These are phyloP conservation scores for Boletus subcaerulescens DNA, from an alignment of 768 basidiomycete genomes.

Conservation along the genomic window DNA sequence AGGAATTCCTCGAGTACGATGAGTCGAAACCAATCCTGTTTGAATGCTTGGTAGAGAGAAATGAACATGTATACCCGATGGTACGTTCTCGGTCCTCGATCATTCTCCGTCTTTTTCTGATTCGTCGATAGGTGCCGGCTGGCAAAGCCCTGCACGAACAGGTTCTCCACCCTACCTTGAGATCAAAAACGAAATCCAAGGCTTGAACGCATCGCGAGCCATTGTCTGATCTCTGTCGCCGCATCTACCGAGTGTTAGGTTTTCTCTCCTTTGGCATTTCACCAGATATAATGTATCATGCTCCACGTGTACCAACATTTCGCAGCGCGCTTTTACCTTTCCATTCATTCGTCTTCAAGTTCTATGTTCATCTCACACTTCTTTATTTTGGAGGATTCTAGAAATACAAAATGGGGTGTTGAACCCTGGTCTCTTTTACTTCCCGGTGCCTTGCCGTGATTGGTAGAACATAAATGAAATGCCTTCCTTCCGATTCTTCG, in stretches of 20 bases:
- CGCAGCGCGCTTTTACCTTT: neutral
- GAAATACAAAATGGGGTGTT: constrained; percentile 25
- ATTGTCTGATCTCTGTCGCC: neutral
- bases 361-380: neutral
- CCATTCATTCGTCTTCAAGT: neutral
- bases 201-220: constrained; percentile 12
- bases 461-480: too few relatives aligned
- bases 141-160: constrained; percentile 95
- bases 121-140: constrained; percentile 63
- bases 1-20: constrained; percentile 97
- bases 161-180: constrained; percentile 65
- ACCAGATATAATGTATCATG: constrained; percentile 18
- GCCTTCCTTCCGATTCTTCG: too few relatives aligned
- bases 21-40: constrained; percentile 81
- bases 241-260: neutral
- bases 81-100: constrained; percentile 36
- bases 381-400: constrained; percentile 1
- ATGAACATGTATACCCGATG: constrained; percentile 92
- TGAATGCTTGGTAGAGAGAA: constrained; percentile 83
- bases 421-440: constrained; percentile 8
- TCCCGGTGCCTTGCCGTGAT: too few relatives aligned
- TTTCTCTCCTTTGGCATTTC: constrained; percentile 4
- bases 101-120: neutral
- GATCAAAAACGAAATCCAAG: constrained; percentile 25
- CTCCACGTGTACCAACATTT: constrained; percentile 26